Evolutionary conservation across 305 asterid genomes (phyloP).

Genomic region (Solanum chacoense): DNA sequence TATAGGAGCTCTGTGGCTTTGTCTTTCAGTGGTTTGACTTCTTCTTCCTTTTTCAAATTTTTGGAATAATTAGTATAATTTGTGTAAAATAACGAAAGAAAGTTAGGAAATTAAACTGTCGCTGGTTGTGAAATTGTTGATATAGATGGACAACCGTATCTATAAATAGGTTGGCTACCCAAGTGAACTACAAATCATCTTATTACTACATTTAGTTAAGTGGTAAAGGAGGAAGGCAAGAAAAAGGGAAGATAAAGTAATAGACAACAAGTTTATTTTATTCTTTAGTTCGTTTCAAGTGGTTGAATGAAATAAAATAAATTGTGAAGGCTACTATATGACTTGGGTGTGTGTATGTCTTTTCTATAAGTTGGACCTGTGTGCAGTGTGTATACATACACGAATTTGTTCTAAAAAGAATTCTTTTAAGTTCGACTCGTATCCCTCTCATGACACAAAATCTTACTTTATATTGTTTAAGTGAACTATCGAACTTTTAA

Average conservation of each 20-base stretch:
- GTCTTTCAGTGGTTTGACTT: neutral
- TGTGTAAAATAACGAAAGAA: neutral
- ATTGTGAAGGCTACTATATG: neutral
- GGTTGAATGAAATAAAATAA: neutral
- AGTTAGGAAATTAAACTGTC: neutral
- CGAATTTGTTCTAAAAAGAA: neutral
- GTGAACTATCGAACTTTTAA: neutral
- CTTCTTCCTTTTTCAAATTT: too few relatives aligned
- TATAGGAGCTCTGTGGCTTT: neutral
- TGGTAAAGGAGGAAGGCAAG: neutral
- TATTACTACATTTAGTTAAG: neutral
- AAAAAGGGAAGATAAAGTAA: neutral
- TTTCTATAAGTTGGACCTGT: neutral
- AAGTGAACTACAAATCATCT: neutral
- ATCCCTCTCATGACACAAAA: neutral
- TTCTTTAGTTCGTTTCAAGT: neutral
- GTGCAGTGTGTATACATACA: neutral
- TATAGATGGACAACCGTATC: neutral
- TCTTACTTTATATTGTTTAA: neutral
- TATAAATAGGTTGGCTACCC: neutral
- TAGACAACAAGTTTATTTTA: neutral
- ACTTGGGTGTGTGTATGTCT: neutral
- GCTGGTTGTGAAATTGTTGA: neutral
- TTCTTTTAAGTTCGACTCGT: neutral
- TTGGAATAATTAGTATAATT: neutral